Conservation (phyloP, 257 asterid species). For the Orobanche coerulescens region DNA sequence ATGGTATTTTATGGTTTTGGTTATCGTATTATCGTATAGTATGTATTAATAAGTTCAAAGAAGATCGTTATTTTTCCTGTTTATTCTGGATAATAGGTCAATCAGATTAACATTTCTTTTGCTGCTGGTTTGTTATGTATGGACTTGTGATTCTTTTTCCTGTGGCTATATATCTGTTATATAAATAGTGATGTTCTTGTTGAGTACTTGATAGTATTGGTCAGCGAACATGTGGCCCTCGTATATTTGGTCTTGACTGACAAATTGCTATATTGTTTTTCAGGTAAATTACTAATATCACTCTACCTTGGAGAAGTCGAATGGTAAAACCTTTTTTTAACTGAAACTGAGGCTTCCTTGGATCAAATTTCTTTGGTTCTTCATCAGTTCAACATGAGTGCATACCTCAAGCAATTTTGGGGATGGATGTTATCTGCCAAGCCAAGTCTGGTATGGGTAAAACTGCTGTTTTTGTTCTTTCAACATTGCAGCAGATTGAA, state of each 20-base stretch:
- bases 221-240: too few relatives aligned
- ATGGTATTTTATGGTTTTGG: not conserved
- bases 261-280: constrained; percentile 19
- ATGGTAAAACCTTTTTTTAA: constrained; percentile 59
- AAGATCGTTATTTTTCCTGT: not conserved
- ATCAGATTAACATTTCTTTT: not conserved
- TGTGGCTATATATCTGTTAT: not conserved
- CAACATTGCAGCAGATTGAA: constrained; percentile 84
- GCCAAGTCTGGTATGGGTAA: constrained; percentile 97
- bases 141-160: not conserved
- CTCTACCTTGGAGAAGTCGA: constrained; percentile 70
- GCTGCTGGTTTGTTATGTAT: not conserved
- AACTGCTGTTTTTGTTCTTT: constrained; percentile 89
- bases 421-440: constrained; percentile 92
- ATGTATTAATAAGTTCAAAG: too few relatives aligned
- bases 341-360: constrained; percentile 82
- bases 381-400: constrained; percentile 96
- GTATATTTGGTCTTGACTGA: constrained; percentile 11
- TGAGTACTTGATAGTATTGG: not conserved
- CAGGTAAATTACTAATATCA: constrained; percentile 74
- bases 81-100: not conserved
- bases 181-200: not conserved
- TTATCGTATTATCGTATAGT: too few relatives aligned
- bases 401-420: constrained; percentile 90
- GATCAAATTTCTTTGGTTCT: constrained; percentile 67